Conservation (phyloP, 495 filamentous ascomycete species). For the Neurospora pannonica region DNA sequence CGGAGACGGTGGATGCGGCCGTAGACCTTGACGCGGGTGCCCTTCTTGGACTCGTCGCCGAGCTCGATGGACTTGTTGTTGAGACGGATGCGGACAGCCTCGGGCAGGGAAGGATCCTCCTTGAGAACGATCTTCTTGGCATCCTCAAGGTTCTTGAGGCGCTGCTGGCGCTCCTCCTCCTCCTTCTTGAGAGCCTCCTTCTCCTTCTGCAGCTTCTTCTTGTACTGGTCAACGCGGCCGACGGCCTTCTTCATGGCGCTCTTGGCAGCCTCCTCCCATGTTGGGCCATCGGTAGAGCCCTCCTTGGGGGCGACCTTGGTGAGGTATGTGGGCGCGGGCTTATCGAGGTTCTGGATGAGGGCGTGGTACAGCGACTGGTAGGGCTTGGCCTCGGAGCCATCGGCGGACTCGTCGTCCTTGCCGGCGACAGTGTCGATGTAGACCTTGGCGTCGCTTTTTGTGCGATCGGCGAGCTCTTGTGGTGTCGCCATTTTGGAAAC, state of each 20-base stretch:
- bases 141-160: constrained; percentile 58
- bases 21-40: constrained; percentile 71
- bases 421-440: constrained; percentile 77
- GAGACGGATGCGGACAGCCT: constrained; percentile 66
- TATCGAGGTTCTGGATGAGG: constrained; percentile 59
- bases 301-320: constrained; percentile 60
- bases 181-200: constrained; percentile 57
- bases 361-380: constrained; percentile 76
- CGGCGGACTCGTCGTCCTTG: constrained; percentile 52
- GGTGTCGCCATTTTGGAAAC: constrained; percentile 22
- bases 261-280: constrained; percentile 78
- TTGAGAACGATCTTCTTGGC: constrained; percentile 80
- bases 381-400: constrained; percentile 61
- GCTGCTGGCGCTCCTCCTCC: constrained; percentile 61
- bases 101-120: constrained; percentile 72
- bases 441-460: constrained; percentile 43
- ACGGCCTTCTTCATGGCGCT: constrained; percentile 73
- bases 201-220: constrained; percentile 69
- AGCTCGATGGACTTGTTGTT: constrained; percentile 61
- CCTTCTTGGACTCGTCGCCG: constrained; percentile 49
- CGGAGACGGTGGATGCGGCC: constrained; percentile 81
- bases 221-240: constrained; percentile 59
- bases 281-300: constrained; percentile 39
- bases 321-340: constrained; percentile 50
- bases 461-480: constrained; percentile 34